These are phyloP conservation scores for Coniochaeta prunicola DNA, from an alignment of 2,329 filamentous ascomycete genomes.

Conservation along the genomic window DNA sequence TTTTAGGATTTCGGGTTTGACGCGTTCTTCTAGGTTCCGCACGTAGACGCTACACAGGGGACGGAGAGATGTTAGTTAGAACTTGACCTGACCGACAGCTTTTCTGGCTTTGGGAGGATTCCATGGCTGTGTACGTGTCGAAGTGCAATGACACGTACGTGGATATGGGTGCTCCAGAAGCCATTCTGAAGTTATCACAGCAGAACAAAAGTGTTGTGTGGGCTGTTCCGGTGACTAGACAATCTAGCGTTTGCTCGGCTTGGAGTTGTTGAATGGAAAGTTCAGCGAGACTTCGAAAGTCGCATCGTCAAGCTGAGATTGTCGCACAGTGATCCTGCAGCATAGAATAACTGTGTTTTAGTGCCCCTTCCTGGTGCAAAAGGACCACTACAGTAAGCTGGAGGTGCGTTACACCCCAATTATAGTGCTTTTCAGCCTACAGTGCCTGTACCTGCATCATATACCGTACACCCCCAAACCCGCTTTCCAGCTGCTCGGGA, in stretches of 20 bases:
- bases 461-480: background rate
- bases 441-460: background rate
- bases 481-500: background rate
- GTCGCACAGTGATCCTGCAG: background rate
- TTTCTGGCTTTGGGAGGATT: constrained; percentile 2
- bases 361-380: too few species aligned
- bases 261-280: background rate
- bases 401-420: too few species aligned
- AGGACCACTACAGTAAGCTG: too few species aligned
- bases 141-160: constrained; percentile 71
- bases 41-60: constrained; percentile 51
- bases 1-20: constrained; percentile 73
- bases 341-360: background rate
- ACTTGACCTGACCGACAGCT: constrained; percentile 3
- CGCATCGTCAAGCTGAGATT: background rate
- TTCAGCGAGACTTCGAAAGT: background rate
- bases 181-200: constrained; percentile 15
- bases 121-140: constrained; percentile 37
- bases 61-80: constrained; percentile 23
- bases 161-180: constrained; percentile 42
- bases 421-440: background rate
- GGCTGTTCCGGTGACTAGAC: background rate
- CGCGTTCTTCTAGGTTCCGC: constrained; percentile 85
- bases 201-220: background rate
- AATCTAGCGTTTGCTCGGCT: background rate